Evolutionary conservation across 768 basidiomycete species (phyloP).

Genomic region (Cyclocybe aegerita): DNA sequence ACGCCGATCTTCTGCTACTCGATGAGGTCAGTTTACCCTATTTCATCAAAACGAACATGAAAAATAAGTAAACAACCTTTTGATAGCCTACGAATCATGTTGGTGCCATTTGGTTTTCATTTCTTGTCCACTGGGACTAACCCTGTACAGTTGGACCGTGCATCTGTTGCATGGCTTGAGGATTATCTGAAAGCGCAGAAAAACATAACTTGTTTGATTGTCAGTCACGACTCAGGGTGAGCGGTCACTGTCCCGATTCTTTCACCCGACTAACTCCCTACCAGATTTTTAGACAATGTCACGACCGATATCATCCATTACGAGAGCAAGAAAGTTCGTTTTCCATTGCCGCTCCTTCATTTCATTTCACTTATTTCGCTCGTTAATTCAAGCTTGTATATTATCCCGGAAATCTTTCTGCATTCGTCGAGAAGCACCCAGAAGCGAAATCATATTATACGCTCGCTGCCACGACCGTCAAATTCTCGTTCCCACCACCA

Average conservation of each 20-base stretch:
- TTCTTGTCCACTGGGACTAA: background rate
- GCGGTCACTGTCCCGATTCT: constrained; percentile 21
- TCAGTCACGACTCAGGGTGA: constrained; percentile 96
- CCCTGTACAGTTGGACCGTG: constrained; percentile 61
- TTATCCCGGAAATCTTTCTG: constrained; percentile 89
- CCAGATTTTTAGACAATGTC: constrained; percentile 89
- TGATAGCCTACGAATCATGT: constrained; percentile 88
- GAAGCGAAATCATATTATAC: constrained; percentile 98
- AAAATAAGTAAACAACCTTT: constrained; percentile 4
- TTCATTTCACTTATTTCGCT: constrained; percentile 8
- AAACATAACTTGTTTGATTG: constrained; percentile 86
- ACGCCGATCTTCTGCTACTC: constrained; percentile 81
- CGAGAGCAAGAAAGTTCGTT: constrained; percentile 80
- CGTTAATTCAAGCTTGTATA: constrained; percentile 67
- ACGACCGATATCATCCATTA: constrained; percentile 98
- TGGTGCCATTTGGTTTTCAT: constrained; percentile 25
- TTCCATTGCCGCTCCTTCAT: constrained; percentile 8
- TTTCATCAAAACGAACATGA: constrained; percentile 1
- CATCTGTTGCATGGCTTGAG: constrained; percentile 91
- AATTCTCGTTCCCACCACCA: constrained; percentile 93
- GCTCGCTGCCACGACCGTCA: constrained; percentile 88
- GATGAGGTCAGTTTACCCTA: constrained; percentile 60
- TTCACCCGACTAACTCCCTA: background rate
- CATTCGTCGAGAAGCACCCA: constrained; percentile 87
- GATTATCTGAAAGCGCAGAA: constrained; percentile 80